Evolutionary conservation across 179 eudicot species (phyloP).

Genomic region (Corrigiola litoralis): DNA sequence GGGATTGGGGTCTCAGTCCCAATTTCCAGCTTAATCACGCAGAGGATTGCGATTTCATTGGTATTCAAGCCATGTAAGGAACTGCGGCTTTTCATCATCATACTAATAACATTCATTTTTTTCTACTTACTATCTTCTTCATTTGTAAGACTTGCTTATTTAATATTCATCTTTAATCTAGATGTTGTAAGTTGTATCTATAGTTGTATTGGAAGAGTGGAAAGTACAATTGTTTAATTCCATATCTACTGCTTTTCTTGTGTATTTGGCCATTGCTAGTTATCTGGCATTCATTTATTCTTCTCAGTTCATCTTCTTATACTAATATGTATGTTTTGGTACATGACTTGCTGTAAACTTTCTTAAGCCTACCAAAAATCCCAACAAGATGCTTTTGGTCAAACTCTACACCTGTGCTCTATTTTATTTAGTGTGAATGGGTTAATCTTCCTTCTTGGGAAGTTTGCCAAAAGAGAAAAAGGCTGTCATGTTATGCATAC

Average conservation of each 20-base stretch:
- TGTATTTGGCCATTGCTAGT: background rate
- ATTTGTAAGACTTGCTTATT: background rate
- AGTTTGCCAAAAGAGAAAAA: too few species aligned
- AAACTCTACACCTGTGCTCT: too few species aligned
- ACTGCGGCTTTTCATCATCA: constrained; percentile 4
- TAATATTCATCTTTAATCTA: constrained; percentile 17
- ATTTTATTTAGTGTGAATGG: too few species aligned
- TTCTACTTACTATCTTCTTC: background rate
- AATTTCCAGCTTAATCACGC: background rate
- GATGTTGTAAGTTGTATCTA: constrained; percentile 22
- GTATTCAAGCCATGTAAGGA: background rate
- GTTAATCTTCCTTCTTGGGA: too few species aligned
- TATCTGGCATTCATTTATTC: constrained; percentile 2
- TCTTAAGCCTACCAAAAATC: too few species aligned
- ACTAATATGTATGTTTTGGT: too few species aligned
- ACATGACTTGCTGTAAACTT: too few species aligned
- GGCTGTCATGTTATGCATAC: background rate
- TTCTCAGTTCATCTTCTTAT: background rate
- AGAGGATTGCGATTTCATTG: constrained; percentile 1
- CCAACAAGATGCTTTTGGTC: too few species aligned
- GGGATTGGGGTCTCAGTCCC: constrained; percentile 1
- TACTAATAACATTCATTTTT: constrained; percentile 13
- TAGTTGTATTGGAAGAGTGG: constrained; percentile 16
- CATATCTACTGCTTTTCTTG: background rate
- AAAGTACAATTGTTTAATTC: constrained; percentile 11